These are phyloP conservation scores for Limonium bicolor DNA, from an alignment of 148 eudicot genomes.

Conservation along the genomic window DNA sequence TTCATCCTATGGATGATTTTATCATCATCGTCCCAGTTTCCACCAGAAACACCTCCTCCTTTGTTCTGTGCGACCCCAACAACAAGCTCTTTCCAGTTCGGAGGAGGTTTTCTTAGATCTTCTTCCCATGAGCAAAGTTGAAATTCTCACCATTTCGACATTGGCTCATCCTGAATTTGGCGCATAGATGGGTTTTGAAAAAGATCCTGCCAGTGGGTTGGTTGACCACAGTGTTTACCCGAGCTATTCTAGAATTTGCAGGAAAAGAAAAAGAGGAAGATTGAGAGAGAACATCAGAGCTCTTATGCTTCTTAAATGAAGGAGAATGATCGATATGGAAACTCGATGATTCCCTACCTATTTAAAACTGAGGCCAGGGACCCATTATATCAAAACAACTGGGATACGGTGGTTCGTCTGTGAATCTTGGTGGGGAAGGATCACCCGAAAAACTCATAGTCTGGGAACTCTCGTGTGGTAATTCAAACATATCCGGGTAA, in stretches of 20 bases:
- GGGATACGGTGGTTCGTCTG: too few species aligned
- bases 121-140: neutral
- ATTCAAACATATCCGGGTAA: too few species aligned
- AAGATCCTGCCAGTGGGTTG: neutral
- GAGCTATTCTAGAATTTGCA: too few species aligned
- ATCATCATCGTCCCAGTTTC: conserved; percentile 67
- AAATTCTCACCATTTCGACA: neutral
- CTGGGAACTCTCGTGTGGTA: too few species aligned
- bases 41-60: conserved; percentile 14
- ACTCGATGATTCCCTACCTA: conserved; percentile 16
- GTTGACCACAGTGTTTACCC: conserved; percentile 8
- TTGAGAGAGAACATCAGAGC: conserved; percentile 14
- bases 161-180: neutral
- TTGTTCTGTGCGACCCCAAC: conserved; percentile 24
- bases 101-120: conserved; percentile 65
- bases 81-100: conserved; percentile 83
- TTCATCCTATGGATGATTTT: conserved; percentile 50
- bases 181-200: neutral
- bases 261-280: too few species aligned
- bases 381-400: too few species aligned
- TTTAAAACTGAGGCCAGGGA: conserved; percentile 25
- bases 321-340: conserved; percentile 27
- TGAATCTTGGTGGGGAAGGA: too few species aligned
- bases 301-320: conserved; percentile 34
- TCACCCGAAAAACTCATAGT: too few species aligned